Percentiles rank a stretch among this genome's conserved stretches.
Evolutionary conservation across 2,329 filamentous ascomycete species (phyloP).

Genomic region (Phialophora expanda): DNA sequence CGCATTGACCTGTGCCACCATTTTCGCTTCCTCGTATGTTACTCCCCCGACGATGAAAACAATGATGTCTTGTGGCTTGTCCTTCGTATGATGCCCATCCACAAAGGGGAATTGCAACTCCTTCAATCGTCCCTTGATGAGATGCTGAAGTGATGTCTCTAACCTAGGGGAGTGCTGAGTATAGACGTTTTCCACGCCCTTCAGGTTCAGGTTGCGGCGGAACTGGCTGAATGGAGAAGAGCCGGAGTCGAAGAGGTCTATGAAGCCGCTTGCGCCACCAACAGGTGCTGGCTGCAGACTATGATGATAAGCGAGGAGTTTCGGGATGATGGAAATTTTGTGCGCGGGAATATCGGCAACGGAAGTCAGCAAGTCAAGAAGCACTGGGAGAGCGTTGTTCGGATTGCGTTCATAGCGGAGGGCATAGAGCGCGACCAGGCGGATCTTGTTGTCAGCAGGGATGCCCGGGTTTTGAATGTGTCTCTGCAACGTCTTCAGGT

Average conservation of each 20-base stretch:
- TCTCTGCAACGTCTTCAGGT: constrained; percentile 89
- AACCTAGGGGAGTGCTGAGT: constrained; percentile 93
- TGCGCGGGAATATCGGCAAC: constrained; percentile 79
- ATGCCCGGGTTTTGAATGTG: constrained; percentile 82
- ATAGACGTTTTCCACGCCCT: constrained; percentile 98
- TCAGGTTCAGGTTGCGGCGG: constrained; percentile 72
- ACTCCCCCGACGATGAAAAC: constrained; percentile 92
- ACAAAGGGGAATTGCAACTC: constrained; percentile 93
- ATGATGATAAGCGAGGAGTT: constrained; percentile 81
- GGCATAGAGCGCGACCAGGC: constrained; percentile 91
- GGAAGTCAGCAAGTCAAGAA: constrained; percentile 83
- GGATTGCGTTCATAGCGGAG: constrained; percentile 88
- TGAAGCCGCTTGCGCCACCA: constrained; percentile 75
- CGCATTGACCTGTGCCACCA: constrained; percentile 92
- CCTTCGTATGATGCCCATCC: constrained; percentile 82
- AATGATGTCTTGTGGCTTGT: constrained; percentile 96
- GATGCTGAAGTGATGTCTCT: constrained; percentile 84
- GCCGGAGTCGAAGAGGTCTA: constrained; percentile 87
- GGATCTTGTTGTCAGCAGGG: constrained; percentile 80
- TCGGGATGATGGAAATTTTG: constrained; percentile 77
- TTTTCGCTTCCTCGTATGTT: constrained; percentile 97
- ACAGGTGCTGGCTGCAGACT: constrained; percentile 80
- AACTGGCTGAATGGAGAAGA: constrained; percentile 86
- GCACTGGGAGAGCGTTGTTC: constrained; percentile 79
- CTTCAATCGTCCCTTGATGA: constrained; percentile 87